phyloP scores from a whole-genome alignment of 140 eudicot genomes.

The Stevia rebaudiana region DNA sequence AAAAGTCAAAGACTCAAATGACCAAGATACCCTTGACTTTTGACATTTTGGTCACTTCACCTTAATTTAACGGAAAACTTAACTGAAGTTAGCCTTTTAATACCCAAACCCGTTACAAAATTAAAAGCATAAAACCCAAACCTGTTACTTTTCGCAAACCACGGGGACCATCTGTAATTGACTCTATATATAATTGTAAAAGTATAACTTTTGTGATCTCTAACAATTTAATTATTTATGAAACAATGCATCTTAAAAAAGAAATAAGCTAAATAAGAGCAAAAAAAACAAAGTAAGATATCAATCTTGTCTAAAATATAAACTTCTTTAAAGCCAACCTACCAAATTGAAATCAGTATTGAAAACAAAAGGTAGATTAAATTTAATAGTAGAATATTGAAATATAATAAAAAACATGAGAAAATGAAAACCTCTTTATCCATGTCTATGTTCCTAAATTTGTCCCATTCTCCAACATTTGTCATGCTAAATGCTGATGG shows the following conservation, averaged over 20 bases:
- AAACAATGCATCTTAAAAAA: background rate
- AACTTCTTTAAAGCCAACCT: conserved; percentile 10
- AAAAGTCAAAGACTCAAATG: background rate
- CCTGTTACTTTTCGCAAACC: no score
- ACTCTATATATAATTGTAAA: background rate
- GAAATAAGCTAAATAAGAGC: background rate
- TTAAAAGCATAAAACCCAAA: no score
- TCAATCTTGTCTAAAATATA: background rate
- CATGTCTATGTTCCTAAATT: conserved; percentile 91
- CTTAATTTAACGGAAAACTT: no score
- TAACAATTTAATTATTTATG: background rate
- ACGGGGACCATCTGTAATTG: no score
- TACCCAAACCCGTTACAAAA: no score
- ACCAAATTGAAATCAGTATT: background rate
- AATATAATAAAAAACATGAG: background rate
- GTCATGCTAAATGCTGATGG: conserved; percentile 75
- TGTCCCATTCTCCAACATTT: conserved; percentile 80
- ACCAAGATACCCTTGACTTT: no score
- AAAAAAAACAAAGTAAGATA: background rate
- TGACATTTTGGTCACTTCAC: no score
- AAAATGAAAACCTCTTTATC: conserved; percentile 82
- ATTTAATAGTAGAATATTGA: background rate
- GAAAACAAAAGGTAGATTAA: background rate
- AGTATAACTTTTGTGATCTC: background rate
- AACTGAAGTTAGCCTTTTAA: no score